A percentile compares a stretch with the other conserved stretches of the same genome.
Evolutionary conservation across 2,329 filamentous ascomycete species (phyloP).

Genomic region (Fusarium euwallaceae): DNA sequence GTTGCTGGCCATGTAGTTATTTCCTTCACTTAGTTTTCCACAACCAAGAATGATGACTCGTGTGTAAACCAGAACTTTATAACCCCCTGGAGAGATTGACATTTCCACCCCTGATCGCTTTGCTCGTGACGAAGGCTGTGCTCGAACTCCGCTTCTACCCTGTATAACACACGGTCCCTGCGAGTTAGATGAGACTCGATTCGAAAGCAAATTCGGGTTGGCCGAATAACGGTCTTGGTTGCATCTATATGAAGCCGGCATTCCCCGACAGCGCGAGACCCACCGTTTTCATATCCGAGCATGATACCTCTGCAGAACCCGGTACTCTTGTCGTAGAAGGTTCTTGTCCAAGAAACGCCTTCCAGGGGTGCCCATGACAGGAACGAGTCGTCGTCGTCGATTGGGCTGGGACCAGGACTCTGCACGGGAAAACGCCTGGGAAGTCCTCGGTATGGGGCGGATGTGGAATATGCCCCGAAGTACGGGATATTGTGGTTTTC

Average conservation of each 20-base stretch:
- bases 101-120: not conserved
- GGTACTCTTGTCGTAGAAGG: not conserved
- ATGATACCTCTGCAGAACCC: constrained; percentile 1
- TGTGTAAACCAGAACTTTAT: constrained; percentile 5
- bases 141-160: not conserved
- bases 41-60: not conserved
- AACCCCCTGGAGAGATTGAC: not conserved
- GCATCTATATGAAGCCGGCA: not conserved
- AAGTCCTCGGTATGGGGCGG: not conserved
- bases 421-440: not conserved
- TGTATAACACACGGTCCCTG: not conserved
- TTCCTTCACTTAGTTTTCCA: not conserved
- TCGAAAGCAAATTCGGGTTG: not conserved
- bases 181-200: not conserved
- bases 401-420: not conserved
- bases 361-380: not conserved
- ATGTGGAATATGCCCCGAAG: not conserved
- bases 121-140: not conserved
- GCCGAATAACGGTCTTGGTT: not conserved
- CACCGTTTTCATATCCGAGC: not conserved
- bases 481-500: not conserved
- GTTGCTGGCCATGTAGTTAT: too few species aligned
- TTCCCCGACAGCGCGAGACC: not conserved
- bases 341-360: not conserved
- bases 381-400: not conserved